phyloP scores from a whole-genome alignment of 345 rosid genomes.

The Rhizophora apiculata region DNA sequence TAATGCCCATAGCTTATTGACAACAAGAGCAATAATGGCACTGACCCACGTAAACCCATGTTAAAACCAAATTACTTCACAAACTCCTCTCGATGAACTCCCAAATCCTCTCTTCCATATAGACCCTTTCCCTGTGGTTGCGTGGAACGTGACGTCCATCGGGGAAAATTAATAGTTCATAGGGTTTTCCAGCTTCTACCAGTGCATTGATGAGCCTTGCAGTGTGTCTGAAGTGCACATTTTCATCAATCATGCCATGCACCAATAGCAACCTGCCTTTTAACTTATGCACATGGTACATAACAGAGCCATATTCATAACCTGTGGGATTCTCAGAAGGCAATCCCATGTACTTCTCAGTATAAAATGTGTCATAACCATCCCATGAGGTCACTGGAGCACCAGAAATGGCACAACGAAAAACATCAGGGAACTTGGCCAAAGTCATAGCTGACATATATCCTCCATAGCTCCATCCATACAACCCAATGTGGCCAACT shows the following conservation, averaged over 20 bases:
- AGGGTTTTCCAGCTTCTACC: conserved; percentile 60
- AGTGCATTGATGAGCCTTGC: conserved; percentile 86
- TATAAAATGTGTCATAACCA: conserved; percentile 87
- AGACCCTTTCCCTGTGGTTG: conserved; percentile 52
- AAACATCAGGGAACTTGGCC: conserved; percentile 62
- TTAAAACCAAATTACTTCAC: conserved; percentile 27
- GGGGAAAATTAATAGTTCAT: conserved; percentile 77
- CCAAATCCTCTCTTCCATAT: conserved; percentile 96
- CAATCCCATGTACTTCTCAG: conserved; percentile 91
- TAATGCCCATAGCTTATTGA: too few species aligned
- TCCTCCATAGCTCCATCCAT: conserved; percentile 97
- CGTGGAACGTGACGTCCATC: conserved; percentile 92
- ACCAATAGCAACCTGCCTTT: conserved; percentile 64
- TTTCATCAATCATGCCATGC: conserved; percentile 96
- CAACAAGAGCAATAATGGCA: neutral
- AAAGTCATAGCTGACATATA: conserved; percentile 77
- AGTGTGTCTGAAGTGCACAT: conserved; percentile 92
- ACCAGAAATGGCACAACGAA: conserved; percentile 70
- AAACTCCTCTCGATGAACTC: conserved; percentile 72
- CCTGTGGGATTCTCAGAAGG: conserved; percentile 43
- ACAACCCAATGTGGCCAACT: conserved; percentile 64
- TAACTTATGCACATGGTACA: conserved; percentile 64
- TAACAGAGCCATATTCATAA: conserved; percentile 61
- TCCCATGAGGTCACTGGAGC: conserved; percentile 99
- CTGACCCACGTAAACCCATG: neutral